phyloP scores from a whole-genome alignment of 495 filamentous ascomycete genomes.

The Podospora sp. region DNA sequence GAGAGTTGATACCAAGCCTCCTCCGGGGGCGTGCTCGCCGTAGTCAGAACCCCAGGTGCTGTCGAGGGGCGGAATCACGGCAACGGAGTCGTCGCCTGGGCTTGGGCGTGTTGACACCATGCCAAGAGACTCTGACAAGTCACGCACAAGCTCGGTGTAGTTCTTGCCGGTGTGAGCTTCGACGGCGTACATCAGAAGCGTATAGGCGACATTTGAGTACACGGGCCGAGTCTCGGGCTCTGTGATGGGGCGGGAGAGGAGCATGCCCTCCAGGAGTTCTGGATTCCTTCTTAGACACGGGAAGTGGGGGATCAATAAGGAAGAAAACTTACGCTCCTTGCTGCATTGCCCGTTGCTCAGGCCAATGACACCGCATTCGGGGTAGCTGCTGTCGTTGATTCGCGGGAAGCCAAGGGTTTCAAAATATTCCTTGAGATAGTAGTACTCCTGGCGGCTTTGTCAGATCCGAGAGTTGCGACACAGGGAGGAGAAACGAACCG shows the following conservation, averaged over 20 bases:
- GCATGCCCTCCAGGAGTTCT: constrained; percentile 48
- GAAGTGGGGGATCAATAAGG: too few species aligned
- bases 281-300: not conserved
- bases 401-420: constrained; percentile 34
- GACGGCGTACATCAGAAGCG: constrained; percentile 49
- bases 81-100: constrained; percentile 28
- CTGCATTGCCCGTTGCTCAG: constrained; percentile 24
- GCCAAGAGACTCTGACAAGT: constrained; percentile 40
- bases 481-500: constrained; percentile 3
- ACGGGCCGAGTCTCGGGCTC: constrained; percentile 42
- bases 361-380: constrained; percentile 28
- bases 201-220: constrained; percentile 52
- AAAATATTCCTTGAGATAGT: constrained; percentile 26
- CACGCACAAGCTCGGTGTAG: constrained; percentile 42
- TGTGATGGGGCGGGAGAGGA: constrained; percentile 39
- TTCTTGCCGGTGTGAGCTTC: constrained; percentile 43
- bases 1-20: constrained; percentile 43
- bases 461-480: too few species aligned
- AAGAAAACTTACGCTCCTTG: constrained; percentile 17
- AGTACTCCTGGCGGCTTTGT: too few species aligned
- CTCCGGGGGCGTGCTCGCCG: constrained; percentile 26
- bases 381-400: constrained; percentile 25
- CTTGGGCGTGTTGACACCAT: constrained; percentile 37
- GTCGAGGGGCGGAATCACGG: constrained; percentile 32
- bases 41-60: constrained; percentile 25